Percentiles rank a stretch among this genome's conserved stretches.
Conservation (phyloP, 169 alveolate genomes). For the Fabrea salina region DNA sequence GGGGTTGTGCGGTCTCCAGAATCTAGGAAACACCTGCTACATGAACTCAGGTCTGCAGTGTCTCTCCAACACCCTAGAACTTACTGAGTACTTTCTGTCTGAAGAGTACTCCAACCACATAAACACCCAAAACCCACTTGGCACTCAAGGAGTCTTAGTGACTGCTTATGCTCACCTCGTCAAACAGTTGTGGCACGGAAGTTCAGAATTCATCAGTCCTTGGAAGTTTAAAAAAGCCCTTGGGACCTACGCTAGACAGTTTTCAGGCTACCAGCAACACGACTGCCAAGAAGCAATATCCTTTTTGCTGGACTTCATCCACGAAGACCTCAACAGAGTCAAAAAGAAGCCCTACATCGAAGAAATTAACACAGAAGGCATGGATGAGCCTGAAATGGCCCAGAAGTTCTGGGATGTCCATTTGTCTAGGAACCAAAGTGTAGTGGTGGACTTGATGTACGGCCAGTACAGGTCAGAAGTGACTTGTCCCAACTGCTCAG, state of each 20-base stretch:
- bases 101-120: slow-evolving; percentile 36
- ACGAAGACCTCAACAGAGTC: slow-evolving; percentile 91
- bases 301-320: slow-evolving; percentile 86
- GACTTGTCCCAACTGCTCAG: slow-evolving; percentile 80
- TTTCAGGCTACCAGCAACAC: slow-evolving; percentile 86
- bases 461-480: slow-evolving; percentile 87
- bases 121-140: slow-evolving; percentile 43
- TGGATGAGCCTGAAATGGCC: slow-evolving; percentile 67
- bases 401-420: slow-evolving; percentile 78
- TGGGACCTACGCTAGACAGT: slow-evolving; percentile 79
- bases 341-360: slow-evolving; percentile 82
- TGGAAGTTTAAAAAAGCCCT: slow-evolving; percentile 82
- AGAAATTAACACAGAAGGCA: slow-evolving; percentile 59
- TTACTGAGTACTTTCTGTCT: slow-evolving; percentile 53
- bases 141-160: slow-evolving; percentile 60
- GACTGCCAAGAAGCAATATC: slow-evolving; percentile 90
- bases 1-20: slow-evolving; percentile 58
- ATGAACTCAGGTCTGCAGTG: slow-evolving; percentile 82
- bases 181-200: slow-evolving; percentile 75
- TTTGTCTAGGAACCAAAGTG: slow-evolving; percentile 78
- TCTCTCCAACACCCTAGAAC: slow-evolving; percentile 63
- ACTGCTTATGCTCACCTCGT: slow-evolving; percentile 64
- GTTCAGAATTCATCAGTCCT: slow-evolving; percentile 78
- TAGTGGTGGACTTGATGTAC: slow-evolving; percentile 87
- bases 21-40: slow-evolving; percentile 78